Evolutionary conservation across 179 eudicot genomes (phyloP).

Genomic region (Actinidia chinensis): DNA sequence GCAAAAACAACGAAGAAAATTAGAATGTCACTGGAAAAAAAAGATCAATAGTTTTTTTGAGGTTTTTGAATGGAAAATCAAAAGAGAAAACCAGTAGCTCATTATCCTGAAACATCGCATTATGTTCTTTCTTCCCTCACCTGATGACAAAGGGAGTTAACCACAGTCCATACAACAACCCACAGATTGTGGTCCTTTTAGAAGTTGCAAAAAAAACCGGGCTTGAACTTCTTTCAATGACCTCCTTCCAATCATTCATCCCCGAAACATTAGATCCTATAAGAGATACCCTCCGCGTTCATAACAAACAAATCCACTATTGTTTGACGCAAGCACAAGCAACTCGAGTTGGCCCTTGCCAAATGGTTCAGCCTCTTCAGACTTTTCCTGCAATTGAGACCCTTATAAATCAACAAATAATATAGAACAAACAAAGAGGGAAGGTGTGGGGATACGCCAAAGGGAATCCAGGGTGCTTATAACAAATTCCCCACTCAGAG

Average conservation of each 20-base stretch:
- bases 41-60: neutral
- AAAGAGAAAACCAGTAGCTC: neutral
- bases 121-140: conserved; percentile 30
- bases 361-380: conserved; percentile 37
- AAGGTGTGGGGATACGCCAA: neutral
- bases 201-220: conserved; percentile 69
- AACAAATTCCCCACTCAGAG: no score
- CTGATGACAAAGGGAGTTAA: conserved; percentile 99
- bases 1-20: conserved; percentile 2
- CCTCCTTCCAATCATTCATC: conserved; percentile 89
- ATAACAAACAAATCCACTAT: conserved; percentile 85
- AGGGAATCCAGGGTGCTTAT: neutral
- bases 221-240: conserved; percentile 75
- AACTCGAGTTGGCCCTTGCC: conserved; percentile 67
- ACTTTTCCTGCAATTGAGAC: conserved; percentile 29
- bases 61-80: conserved; percentile 1
- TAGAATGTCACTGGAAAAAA: neutral
- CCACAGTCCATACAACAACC: conserved; percentile 99
- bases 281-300: conserved; percentile 85
- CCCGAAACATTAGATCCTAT: conserved; percentile 80
- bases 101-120: neutral
- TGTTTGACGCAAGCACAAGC: conserved; percentile 70
- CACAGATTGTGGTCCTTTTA: conserved; percentile 96
- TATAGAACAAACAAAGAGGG: neutral
- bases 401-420: neutral